Conservation (phyloP, 169 alveolate species). For the Neospora caninum region DNA sequence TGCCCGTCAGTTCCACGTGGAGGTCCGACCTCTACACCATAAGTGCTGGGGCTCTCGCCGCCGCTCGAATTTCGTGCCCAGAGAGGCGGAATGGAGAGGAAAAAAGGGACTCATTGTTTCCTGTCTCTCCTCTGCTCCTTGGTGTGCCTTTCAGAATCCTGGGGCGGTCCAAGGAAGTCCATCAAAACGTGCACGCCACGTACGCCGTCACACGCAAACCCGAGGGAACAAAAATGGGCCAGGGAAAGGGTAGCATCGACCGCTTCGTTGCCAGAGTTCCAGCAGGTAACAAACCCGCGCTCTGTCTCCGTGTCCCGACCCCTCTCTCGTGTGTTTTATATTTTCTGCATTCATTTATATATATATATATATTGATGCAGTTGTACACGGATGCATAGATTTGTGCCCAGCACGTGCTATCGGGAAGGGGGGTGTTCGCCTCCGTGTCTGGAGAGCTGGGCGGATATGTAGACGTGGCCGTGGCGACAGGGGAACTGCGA, state of each 20-base stretch:
- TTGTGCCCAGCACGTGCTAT: no score
- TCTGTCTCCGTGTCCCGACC: neutral
- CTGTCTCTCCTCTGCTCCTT: neutral
- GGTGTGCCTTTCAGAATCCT: neutral
- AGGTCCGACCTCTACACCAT: no score
- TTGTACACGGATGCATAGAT: no score
- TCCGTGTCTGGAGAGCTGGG: no score
- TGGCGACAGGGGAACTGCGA: no score
- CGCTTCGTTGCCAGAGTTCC: constrained; percentile 67
- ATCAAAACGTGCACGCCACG: constrained; percentile 59
- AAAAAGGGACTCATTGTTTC: no score
- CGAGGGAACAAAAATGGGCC: constrained; percentile 68
- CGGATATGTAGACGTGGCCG: no score
- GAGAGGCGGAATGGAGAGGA: no score
- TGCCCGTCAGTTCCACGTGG: no score
- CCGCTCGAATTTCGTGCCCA: no score
- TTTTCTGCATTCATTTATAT: neutral
- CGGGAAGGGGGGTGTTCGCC: no score
- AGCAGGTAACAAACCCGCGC: constrained; percentile 42
- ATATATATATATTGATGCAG: neutral
- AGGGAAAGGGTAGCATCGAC: constrained; percentile 68
- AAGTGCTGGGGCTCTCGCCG: no score
- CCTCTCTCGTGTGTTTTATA: neutral
- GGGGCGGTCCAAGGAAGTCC: constrained; percentile 61
- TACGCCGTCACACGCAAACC: constrained; percentile 67